Evolutionary conservation across 1,284 basidiomycete species (phyloP).

Genomic region (Neonothopanus nambi): DNA sequence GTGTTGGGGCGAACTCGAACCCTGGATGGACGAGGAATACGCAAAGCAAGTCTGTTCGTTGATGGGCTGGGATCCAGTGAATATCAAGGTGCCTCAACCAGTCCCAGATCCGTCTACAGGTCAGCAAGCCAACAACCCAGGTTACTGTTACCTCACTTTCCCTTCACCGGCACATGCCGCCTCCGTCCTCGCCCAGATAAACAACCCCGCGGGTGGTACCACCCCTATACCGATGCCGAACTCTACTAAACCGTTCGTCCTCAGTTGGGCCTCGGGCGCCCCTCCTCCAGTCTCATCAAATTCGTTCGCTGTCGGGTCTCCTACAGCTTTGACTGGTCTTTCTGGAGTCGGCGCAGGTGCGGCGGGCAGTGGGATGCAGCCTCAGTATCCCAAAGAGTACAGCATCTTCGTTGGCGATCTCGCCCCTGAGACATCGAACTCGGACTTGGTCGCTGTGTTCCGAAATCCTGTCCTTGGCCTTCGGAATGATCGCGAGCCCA

Average conservation of each 20-base stretch:
- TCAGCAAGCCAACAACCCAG: constrained; percentile 75
- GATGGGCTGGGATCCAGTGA: constrained; percentile 77
- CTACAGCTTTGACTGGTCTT: constrained; percentile 9
- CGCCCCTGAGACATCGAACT: constrained; percentile 87
- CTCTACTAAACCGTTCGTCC: constrained; percentile 68
- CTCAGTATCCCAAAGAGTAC: constrained; percentile 76
- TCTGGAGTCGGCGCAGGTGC: background rate
- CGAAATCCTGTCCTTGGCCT: constrained; percentile 81
- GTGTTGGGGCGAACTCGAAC: constrained; percentile 82
- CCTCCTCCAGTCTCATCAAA: constrained; percentile 30
- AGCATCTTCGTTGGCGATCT: constrained; percentile 91
- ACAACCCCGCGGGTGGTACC: constrained; percentile 33
- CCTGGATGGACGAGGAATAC: constrained; percentile 93
- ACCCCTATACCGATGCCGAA: constrained; percentile 77
- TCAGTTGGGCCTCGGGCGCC: constrained; percentile 79
- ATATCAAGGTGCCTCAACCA: constrained; percentile 70
- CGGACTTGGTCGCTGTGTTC: constrained; percentile 86
- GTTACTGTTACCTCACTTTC: constrained; percentile 87
- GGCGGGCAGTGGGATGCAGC: constrained; percentile 28
- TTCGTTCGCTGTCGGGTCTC: constrained; percentile 20
- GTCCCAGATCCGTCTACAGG: constrained; percentile 56
- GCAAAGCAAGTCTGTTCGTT: constrained; percentile 77
- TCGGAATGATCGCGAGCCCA: constrained; percentile 77
- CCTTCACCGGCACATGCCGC: constrained; percentile 70
- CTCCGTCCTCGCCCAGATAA: constrained; percentile 70